Conservation (phyloP, 495 filamentous ascomycete species). For the Cercophora sp. region DNA sequence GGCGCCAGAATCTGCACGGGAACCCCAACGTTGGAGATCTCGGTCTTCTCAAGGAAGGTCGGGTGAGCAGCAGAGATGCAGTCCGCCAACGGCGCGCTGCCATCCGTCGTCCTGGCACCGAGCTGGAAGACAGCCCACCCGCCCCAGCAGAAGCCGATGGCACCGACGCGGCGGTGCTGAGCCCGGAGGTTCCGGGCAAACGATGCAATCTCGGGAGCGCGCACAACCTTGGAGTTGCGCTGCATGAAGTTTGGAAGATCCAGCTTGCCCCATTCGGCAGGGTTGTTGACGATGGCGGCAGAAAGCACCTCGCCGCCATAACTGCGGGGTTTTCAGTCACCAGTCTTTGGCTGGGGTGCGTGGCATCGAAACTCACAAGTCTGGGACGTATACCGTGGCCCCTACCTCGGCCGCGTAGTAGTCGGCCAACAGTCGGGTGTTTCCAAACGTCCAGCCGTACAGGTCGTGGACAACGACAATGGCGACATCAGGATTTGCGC, state of each 20-base stretch:
- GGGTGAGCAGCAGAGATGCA: constrained; percentile 48
- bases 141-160: constrained; percentile 51
- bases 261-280: neutral
- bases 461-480: constrained; percentile 53
- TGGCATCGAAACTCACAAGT: constrained; percentile 44
- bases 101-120: constrained; percentile 28
- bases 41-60: constrained; percentile 34
- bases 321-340: neutral
- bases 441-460: constrained; percentile 55
- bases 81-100: constrained; percentile 34
- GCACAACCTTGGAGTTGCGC: constrained; percentile 4
- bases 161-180: constrained; percentile 28
- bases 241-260: constrained; percentile 3
- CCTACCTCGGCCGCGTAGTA: constrained; percentile 46
- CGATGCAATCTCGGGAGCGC: neutral
- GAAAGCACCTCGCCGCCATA: constrained; percentile 5
- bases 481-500: constrained; percentile 42
- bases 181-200: constrained; percentile 1
- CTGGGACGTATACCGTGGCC: constrained; percentile 51
- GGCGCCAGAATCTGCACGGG: constrained; percentile 52
- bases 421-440: constrained; percentile 52
- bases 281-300: neutral
- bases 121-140: constrained; percentile 47
- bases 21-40: constrained; percentile 42
- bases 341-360: neutral